phyloP scores from a whole-genome alignment of 2,329 filamentous ascomycete genomes.

The Penicillium hordei region DNA sequence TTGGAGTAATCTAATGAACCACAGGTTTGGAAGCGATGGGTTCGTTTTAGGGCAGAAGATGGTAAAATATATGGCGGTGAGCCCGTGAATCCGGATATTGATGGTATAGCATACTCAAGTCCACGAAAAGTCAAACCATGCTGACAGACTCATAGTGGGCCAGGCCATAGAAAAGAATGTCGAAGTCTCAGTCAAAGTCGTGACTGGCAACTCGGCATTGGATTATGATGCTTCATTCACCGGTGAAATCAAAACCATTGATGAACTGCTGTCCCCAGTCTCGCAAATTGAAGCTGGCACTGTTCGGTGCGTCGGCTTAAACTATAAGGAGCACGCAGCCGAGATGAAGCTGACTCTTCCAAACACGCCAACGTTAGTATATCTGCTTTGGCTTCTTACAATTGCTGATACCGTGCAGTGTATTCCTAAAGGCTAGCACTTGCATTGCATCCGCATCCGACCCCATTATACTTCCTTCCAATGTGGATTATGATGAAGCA shows the following conservation, averaged over 20 bases:
- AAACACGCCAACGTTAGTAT: slow-evolving; percentile 11
- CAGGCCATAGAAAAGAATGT: slow-evolving; percentile 5
- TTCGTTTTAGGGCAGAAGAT: slow-evolving; percentile 10
- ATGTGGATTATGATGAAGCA: slow-evolving; percentile 12
- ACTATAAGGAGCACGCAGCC: slow-evolving; percentile 16
- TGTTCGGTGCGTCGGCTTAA: slow-evolving; percentile 14
- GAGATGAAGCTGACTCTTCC: slow-evolving; percentile 16
- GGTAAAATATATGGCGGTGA: slow-evolving; percentile 13
- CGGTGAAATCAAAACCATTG: slow-evolving; percentile 4
- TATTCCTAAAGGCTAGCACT: slow-evolving; percentile 12
- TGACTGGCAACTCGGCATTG: slow-evolving; percentile 7
- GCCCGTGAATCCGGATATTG: slow-evolving; percentile 9
- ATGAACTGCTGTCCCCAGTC: slow-evolving; percentile 10
- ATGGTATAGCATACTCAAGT: slow-evolving; percentile 1
- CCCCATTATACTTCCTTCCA: slow-evolving; percentile 12
- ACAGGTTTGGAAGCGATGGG: slow-evolving; percentile 16
- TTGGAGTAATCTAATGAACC: background rate
- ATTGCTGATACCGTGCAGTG: background rate
- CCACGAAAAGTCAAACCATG: background rate
- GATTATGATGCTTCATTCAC: slow-evolving; percentile 12
- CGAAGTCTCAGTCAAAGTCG: slow-evolving; percentile 5
- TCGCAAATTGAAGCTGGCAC: slow-evolving; percentile 13
- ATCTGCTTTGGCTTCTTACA: too few relatives aligned
- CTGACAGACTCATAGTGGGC: slow-evolving; percentile 8
- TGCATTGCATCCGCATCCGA: slow-evolving; percentile 14